These are phyloP conservation scores for Pleurotus pulmonarius DNA, from an alignment of 768 basidiomycete genomes.

Conservation along the genomic window DNA sequence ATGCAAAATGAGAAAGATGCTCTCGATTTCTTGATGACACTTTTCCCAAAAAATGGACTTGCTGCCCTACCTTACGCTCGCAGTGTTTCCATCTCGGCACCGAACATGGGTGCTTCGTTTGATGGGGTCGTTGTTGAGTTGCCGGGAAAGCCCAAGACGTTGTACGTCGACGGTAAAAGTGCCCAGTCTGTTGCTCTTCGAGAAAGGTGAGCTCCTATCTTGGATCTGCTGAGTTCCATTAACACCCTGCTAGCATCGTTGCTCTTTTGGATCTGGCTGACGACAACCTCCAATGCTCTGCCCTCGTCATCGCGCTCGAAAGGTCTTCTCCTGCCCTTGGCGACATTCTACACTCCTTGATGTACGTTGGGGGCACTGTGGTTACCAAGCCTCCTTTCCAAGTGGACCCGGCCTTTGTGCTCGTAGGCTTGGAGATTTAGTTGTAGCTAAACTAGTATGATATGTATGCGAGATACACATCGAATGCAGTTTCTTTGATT, in stretches of 20 bases:
- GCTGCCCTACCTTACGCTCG: conserved; percentile 68
- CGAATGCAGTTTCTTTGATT: not conserved
- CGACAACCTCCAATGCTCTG: conserved; percentile 74
- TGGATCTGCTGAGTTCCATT: conserved; percentile 7
- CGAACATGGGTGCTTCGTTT: conserved; percentile 65
- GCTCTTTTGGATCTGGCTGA: conserved; percentile 86
- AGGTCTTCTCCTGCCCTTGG: conserved; percentile 67
- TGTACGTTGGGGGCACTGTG: conserved; percentile 89
- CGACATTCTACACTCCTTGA: conserved; percentile 79
- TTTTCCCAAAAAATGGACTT: conserved; percentile 74
- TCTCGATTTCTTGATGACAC: conserved; percentile 71
- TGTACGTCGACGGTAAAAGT: conserved; percentile 84
- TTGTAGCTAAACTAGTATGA: not conserved
- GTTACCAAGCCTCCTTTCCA: conserved; percentile 79
- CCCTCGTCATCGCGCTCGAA: conserved; percentile 78
- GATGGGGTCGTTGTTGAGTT: conserved; percentile 77
- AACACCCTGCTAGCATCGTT: conserved; percentile 54
- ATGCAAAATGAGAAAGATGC: conserved; percentile 54
- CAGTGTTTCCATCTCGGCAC: conserved; percentile 69
- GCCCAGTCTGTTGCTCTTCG: conserved; percentile 75
- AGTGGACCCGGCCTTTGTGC: conserved; percentile 72
- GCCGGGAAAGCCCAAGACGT: conserved; percentile 65
- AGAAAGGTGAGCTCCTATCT: conserved; percentile 60
- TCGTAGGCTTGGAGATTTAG: conserved; percentile 83
- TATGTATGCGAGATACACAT: not conserved